These are phyloP conservation scores for Serendipita sp. DNA, from an alignment of 1,284 basidiomycete genomes.

Conservation along the genomic window DNA sequence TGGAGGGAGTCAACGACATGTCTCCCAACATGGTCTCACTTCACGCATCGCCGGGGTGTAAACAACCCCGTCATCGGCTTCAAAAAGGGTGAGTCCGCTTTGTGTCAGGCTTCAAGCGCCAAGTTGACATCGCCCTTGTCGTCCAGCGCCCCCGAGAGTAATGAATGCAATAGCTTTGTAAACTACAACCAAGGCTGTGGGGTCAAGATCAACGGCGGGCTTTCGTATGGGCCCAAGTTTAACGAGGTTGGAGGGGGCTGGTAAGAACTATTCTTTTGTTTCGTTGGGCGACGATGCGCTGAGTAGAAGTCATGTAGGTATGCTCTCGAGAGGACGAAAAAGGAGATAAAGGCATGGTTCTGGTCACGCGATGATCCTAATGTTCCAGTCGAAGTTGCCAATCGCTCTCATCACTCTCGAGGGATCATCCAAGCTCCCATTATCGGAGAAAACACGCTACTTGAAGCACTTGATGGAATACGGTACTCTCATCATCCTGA, in stretches of 20 bases:
- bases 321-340: conserved; percentile 36
- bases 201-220: conserved; percentile 29
- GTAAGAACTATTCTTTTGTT: conserved; percentile 17
- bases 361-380: conserved; percentile 31
- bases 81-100: conserved; percentile 33
- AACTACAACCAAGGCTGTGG: conserved; percentile 52
- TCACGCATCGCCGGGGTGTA: conserved; percentile 43
- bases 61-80: conserved; percentile 35
- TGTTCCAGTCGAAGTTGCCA: conserved; percentile 32
- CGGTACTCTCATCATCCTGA: background rate
- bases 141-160: conserved; percentile 23
- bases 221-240: conserved; percentile 46
- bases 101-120: conserved; percentile 15
- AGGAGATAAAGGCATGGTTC: conserved; percentile 44
- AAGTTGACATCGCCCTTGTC: background rate
- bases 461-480: too few species aligned
- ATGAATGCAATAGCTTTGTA: conserved; percentile 40
- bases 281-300: background rate
- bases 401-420: background rate
- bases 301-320: conserved; percentile 24
- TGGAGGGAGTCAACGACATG: conserved; percentile 52
- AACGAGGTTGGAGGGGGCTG: conserved; percentile 50
- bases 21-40: conserved; percentile 43
- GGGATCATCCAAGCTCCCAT: background rate
- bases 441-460: background rate